Percentiles rank a stretch among this genome's conserved stretches.
These are phyloP conservation scores for Exophiala alcalophila DNA, from an alignment of 2,329 filamentous ascomycete genomes.

Conservation along the genomic window DNA sequence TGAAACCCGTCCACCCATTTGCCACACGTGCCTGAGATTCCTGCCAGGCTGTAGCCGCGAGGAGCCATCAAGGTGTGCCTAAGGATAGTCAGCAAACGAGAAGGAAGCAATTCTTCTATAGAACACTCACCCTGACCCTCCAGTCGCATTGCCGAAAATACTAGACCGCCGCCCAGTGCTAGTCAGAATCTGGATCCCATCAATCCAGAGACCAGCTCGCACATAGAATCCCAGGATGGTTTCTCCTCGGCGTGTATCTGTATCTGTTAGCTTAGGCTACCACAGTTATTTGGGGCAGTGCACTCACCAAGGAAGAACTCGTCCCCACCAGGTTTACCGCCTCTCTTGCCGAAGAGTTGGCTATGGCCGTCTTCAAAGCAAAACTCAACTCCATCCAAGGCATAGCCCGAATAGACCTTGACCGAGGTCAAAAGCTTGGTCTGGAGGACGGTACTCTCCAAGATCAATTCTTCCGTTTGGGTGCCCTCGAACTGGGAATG, in stretches of 20 bases:
- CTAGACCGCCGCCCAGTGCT: conserved; percentile 82
- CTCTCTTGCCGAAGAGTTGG: conserved; percentile 81
- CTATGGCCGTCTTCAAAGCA: conserved; percentile 81
- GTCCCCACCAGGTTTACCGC: conserved; percentile 66
- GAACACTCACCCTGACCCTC: conserved; percentile 75
- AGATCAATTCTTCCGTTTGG: conserved; percentile 67
- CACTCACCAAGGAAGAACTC: conserved; percentile 72
- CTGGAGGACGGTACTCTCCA: conserved; percentile 64
- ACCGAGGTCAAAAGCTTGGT: conserved; percentile 73
- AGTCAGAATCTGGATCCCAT: conserved; percentile 85
- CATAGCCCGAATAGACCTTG: conserved; percentile 71
- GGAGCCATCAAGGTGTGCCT: conserved; percentile 89
- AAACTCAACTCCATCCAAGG: conserved; percentile 86
- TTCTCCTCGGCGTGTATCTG: conserved; percentile 81
- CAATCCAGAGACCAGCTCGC: conserved; percentile 76
- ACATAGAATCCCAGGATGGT: conserved; percentile 83
- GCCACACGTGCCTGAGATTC: conserved; percentile 77
- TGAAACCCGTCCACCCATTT: conserved; percentile 83
- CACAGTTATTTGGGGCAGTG: background rate
- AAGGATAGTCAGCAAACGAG: background rate
- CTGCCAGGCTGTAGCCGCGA: conserved; percentile 81
- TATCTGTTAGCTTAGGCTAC: conserved; percentile 27
- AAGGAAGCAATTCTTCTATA: background rate
- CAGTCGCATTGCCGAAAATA: conserved; percentile 75
- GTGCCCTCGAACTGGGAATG: conserved; percentile 68